Conservation (phyloP, 1,139 yeast species). For the Pichia cactophila region DNA sequence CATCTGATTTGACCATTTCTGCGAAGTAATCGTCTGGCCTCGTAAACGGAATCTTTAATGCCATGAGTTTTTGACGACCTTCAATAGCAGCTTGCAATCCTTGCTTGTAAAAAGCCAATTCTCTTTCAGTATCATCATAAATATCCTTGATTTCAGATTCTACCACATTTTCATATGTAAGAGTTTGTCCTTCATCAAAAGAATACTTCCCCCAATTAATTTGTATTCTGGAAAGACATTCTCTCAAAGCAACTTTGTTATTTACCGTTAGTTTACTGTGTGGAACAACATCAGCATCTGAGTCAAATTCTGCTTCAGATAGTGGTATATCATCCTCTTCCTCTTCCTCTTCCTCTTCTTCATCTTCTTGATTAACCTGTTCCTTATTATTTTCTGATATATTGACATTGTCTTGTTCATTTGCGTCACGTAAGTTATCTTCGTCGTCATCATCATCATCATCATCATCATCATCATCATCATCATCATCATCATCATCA, state of each 20-base stretch:
- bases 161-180: conserved; percentile 53
- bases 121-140: conserved; percentile 90
- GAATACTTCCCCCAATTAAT: conserved; percentile 66
- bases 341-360: conserved; percentile 32
- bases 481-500: conserved; percentile 36
- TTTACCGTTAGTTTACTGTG: conserved; percentile 79
- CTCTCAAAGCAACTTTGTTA: conserved; percentile 62
- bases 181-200: conserved; percentile 77
- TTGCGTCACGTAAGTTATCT: conserved; percentile 8
- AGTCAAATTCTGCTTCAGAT: conserved; percentile 58
- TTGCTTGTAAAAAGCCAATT: conserved; percentile 81
- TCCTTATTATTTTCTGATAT: conserved; percentile 30
- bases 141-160: conserved; percentile 74
- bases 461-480: conserved; percentile 42
- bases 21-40: conserved; percentile 97
- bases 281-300: conserved; percentile 67
- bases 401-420: conserved; percentile 28
- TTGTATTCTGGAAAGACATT: conserved; percentile 58
- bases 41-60: conserved; percentile 68
- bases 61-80: conserved; percentile 57
- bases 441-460: conserved; percentile 38
- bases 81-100: conserved; percentile 76
- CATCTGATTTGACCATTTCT: conserved; percentile 96
- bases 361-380: conserved; percentile 30
- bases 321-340: conserved; percentile 63